Conservation (phyloP, 2,329 filamentous ascomycete genomes). For the Penicillium digitatum region DNA sequence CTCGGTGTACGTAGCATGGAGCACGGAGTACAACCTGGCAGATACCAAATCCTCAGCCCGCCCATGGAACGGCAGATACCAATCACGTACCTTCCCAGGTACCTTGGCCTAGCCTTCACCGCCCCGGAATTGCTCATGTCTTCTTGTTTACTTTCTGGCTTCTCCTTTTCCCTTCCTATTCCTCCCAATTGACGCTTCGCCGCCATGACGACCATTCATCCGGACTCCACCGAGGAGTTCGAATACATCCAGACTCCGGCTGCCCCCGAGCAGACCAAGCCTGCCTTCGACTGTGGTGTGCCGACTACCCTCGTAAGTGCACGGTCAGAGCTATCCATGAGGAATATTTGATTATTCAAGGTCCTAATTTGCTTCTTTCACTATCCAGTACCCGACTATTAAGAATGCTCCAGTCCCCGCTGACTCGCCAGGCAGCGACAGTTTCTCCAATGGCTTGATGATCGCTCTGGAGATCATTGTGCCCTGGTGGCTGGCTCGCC, state of each 20-base stretch:
- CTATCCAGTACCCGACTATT: constrained; percentile 71
- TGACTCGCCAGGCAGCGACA: constrained; percentile 76
- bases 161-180: constrained; percentile 21
- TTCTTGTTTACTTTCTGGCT: constrained; percentile 20
- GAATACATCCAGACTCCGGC: constrained; percentile 58
- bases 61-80: constrained; percentile 9
- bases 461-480: constrained; percentile 65
- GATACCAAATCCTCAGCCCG: constrained; percentile 2
- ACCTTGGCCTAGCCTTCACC: constrained; percentile 13
- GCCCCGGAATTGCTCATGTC: constrained; percentile 20
- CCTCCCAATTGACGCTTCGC: constrained; percentile 27
- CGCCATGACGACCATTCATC: constrained; percentile 41
- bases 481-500: constrained; percentile 77
- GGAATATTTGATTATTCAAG: neutral
- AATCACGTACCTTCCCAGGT: constrained; percentile 8
- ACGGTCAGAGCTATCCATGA: constrained; percentile 9
- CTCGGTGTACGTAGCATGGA: no score
- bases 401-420: constrained; percentile 92
- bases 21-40: no score
- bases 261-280: constrained; percentile 50
- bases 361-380: constrained; percentile 3
- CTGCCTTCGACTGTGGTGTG: constrained; percentile 57
- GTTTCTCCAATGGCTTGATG: constrained; percentile 80
- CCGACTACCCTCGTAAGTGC: constrained; percentile 56
- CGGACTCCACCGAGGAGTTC: constrained; percentile 48